Evolutionary conservation across 352 stramenopile species (phyloP).

Genomic region (Thraustotheca clavata): DNA sequence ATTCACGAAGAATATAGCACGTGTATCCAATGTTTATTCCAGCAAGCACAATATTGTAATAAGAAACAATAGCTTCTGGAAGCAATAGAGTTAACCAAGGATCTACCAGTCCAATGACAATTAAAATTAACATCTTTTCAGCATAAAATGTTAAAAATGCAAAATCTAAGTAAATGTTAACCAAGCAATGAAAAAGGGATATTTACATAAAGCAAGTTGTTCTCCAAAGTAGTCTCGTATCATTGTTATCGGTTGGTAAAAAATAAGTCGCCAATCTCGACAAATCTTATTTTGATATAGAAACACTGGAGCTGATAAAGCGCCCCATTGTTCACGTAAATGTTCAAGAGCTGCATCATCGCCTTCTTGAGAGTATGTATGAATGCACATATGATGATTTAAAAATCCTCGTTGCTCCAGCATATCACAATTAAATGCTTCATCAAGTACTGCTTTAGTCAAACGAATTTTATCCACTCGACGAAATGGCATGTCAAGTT

Average conservation of each 20-base stretch:
- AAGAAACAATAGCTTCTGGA: background rate
- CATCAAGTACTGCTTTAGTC: slow-evolving; percentile 58
- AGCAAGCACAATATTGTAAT: slow-evolving; percentile 30
- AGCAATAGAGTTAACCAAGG: background rate
- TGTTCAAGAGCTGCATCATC: slow-evolving; percentile 60
- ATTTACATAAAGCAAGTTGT: slow-evolving; percentile 62
- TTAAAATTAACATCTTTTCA: slow-evolving; percentile 31
- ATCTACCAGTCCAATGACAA: background rate
- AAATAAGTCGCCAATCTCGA: slow-evolving; percentile 22
- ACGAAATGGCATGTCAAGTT: slow-evolving; percentile 43
- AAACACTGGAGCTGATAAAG: slow-evolving; percentile 27
- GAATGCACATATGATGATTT: slow-evolving; percentile 41
- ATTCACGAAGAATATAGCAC: slow-evolving; percentile 50
- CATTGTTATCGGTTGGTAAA: slow-evolving; percentile 39
- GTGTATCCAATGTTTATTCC: slow-evolving; percentile 41
- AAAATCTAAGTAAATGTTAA: slow-evolving; percentile 33
- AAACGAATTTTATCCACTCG: slow-evolving; percentile 69
- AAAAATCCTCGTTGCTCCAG: slow-evolving; percentile 43
- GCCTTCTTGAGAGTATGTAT: slow-evolving; percentile 43
- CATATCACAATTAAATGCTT: slow-evolving; percentile 61
- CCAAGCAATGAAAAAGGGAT: background rate
- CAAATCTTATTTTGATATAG: slow-evolving; percentile 22
- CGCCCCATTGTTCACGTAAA: slow-evolving; percentile 44
- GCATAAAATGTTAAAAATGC: slow-evolving; percentile 55
- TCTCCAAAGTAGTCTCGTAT: slow-evolving; percentile 78